Conservation (phyloP, 352 stramenopile species). For the Globisporangium ultimum region DNA sequence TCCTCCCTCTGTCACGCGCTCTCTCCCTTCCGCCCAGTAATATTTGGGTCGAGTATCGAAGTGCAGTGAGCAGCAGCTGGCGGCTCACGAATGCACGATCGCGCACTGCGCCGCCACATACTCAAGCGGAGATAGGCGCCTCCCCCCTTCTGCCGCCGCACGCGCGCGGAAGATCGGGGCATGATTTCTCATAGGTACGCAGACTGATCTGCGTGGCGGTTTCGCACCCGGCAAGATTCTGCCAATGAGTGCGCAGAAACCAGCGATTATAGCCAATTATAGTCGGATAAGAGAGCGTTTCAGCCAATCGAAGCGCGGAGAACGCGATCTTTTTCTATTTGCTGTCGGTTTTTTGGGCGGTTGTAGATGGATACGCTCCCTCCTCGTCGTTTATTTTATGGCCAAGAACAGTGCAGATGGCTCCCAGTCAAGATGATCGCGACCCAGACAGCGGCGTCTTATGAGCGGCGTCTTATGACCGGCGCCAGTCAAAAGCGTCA, state of each 20-base stretch:
- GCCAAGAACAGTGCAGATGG: neutral
- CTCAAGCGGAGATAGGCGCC: neutral
- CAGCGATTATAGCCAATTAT: neutral
- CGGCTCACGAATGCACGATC: neutral
- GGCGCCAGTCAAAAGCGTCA: too few relatives aligned
- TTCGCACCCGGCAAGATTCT: neutral
- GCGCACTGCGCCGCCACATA: neutral
- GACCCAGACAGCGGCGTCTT: too few relatives aligned
- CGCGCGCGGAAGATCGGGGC: neutral
- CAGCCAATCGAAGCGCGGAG: conserved; percentile 6
- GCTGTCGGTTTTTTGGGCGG: conserved; percentile 1
- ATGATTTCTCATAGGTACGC: neutral
- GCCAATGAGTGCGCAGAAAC: neutral
- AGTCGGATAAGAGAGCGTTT: neutral
- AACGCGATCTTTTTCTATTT: conserved; percentile 18
- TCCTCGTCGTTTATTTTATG: conserved; percentile 1
- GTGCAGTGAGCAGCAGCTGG: neutral
- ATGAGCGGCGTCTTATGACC: too few relatives aligned
- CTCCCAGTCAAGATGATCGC: too few relatives aligned
- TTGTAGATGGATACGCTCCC: neutral
- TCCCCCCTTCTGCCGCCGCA: neutral
- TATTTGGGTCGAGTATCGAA: neutral
- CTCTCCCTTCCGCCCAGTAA: conserved; percentile 3
- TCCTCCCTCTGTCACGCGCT: neutral
- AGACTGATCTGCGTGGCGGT: neutral